phyloP scores from a whole-genome alignment of 257 asterid species.

The Linderniella brevidens region DNA sequence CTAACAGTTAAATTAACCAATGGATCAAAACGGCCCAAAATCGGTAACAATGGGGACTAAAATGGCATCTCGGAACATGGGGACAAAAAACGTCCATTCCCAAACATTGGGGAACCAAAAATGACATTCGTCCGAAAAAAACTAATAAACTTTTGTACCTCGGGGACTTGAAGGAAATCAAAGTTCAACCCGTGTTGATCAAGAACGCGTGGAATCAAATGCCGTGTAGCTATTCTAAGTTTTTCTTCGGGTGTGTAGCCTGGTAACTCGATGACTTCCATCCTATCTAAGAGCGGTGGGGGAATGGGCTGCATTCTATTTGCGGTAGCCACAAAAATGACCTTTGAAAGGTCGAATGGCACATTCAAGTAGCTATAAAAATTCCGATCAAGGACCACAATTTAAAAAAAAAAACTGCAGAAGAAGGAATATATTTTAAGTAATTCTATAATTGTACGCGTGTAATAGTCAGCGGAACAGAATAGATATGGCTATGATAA shows the following conservation, averaged over 20 bases:
- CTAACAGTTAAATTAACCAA: no score
- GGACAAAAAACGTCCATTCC: no score
- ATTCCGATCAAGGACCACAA: conserved; percentile 42
- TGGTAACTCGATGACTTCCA: conserved; percentile 98
- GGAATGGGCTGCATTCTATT: conserved; percentile 91
- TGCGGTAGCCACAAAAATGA: conserved; percentile 96
- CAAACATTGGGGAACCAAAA: no score
- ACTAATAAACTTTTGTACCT: conserved; percentile 33
- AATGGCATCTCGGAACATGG: no score
- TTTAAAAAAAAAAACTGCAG: conserved; percentile 2
- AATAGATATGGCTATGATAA: no score
- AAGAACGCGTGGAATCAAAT: conserved; percentile 88
- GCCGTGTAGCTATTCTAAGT: conserved; percentile 75
- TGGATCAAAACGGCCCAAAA: no score
- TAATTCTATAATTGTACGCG: not conserved
- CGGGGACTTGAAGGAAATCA: conserved; percentile 88
- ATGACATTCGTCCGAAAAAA: no score
- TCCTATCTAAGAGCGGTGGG: conserved; percentile 86
- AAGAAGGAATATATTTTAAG: not conserved
- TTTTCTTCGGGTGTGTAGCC: conserved; percentile 99
- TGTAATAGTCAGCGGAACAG: no score
- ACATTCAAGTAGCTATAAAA: conserved; percentile 76
- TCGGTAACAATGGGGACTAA: no score
- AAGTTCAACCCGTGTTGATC: conserved; percentile 89
- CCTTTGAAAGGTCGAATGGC: conserved; percentile 95